Evolutionary conservation across 768 basidiomycete species (phyloP).

Genomic region (Dioszegia crocea): DNA sequence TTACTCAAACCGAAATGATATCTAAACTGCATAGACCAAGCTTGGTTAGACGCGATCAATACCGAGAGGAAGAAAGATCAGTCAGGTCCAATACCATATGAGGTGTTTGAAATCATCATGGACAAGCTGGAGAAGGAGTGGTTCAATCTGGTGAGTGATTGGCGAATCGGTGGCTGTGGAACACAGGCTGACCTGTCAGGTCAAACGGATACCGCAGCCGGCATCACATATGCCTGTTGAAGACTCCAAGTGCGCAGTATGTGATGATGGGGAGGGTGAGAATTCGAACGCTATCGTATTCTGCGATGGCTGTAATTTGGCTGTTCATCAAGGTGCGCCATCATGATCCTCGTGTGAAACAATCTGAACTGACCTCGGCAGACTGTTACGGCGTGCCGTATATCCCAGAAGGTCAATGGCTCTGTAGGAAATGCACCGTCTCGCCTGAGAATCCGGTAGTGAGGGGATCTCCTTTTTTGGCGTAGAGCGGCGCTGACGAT

Average conservation of each 20-base stretch:
- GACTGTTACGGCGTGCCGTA: slow-evolving; percentile 99
- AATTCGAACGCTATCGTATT: slow-evolving; percentile 99
- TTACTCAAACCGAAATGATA: not conserved
- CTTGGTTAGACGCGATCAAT: slow-evolving; percentile 88
- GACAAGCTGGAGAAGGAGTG: slow-evolving; percentile 98
- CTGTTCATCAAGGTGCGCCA: slow-evolving; percentile 90
- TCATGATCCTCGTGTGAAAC: not conserved
- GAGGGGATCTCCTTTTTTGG: slow-evolving; percentile 40
- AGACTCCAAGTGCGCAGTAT: slow-evolving; percentile 93
- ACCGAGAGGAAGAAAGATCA: slow-evolving; percentile 68
- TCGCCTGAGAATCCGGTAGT: slow-evolving; percentile 88
- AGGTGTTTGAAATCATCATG: slow-evolving; percentile 93
- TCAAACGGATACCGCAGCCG: slow-evolving; percentile 86
- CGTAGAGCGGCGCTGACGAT: slow-evolving; percentile 52
- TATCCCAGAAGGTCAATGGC: slow-evolving; percentile 98
- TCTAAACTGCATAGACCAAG: slow-evolving; percentile 62
- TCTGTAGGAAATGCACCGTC: slow-evolving; percentile 96
- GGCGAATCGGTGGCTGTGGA: not conserved
- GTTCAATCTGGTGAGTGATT: slow-evolving; percentile 81
- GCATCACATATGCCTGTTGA: slow-evolving; percentile 83
- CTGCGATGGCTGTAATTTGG: slow-evolving; percentile 97
- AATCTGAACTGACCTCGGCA: slow-evolving; percentile 45
- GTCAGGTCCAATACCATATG: slow-evolving; percentile 67
- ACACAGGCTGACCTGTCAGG: slow-evolving; percentile 54
- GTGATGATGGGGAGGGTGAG: slow-evolving; percentile 97